phyloP scores from a whole-genome alignment of 129 eudicot species.

The Flaveria robusta region DNA sequence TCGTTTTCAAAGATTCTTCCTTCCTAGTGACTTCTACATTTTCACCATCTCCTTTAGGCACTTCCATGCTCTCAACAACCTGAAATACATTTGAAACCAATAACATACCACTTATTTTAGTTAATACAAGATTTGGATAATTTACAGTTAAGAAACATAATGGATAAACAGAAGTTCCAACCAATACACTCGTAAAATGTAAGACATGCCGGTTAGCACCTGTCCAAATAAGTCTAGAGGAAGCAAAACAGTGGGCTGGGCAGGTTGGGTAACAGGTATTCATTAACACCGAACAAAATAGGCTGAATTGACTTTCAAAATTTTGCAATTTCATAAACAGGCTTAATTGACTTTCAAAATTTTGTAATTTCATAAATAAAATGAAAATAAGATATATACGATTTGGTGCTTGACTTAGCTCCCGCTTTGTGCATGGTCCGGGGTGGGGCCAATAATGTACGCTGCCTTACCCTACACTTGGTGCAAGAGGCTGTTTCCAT shows the following conservation, averaged over 20 bases:
- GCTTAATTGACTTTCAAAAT: background rate
- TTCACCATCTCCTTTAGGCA: conserved; percentile 34
- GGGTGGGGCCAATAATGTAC: too few species aligned
- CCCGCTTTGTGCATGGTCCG: too few species aligned
- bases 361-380: background rate
- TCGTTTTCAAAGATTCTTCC: conserved; percentile 31
- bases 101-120: background rate
- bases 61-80: conserved; percentile 43
- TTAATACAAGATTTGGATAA: background rate
- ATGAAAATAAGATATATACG: background rate
- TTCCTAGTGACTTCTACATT: conserved; percentile 31
- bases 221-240: conserved; percentile 5
- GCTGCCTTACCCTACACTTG: too few species aligned
- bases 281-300: background rate
- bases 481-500: too few species aligned
- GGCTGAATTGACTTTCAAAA: background rate
- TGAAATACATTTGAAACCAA: conserved; percentile 23
- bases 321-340: background rate
- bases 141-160: background rate
- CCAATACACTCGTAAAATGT: background rate
- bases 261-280: background rate
- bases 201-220: background rate
- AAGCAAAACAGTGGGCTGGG: background rate
- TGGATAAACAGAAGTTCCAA: background rate
- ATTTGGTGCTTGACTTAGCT: too few species aligned